Conservation (phyloP, 2,329 filamentous ascomycete genomes). For the Trichophaea hybrida region DNA sequence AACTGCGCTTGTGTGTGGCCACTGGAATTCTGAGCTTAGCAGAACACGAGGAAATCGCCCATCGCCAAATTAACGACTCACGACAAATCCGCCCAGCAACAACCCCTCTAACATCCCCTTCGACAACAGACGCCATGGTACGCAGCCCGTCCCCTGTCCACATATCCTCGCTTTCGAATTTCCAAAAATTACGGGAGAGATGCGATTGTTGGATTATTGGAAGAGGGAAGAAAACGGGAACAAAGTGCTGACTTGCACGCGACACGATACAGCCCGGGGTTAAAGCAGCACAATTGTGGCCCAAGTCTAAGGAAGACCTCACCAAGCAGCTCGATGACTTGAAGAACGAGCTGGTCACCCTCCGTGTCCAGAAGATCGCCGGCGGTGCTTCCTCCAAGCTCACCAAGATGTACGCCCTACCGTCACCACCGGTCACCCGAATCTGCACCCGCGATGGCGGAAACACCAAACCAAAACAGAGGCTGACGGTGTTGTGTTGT, state of each 20-base stretch:
- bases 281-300: constrained; percentile 94
- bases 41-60: not conserved
- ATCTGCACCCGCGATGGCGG: not conserved
- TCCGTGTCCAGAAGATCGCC: constrained; percentile 96
- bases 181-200: not conserved
- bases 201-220: constrained; percentile 3
- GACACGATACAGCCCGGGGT: constrained; percentile 49
- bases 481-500: constrained; percentile 24
- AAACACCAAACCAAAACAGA: not conserved
- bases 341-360: constrained; percentile 82
- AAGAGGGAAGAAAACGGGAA: constrained; percentile 2
- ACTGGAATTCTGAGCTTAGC: not conserved
- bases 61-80: constrained; percentile 25
- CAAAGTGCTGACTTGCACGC: constrained; percentile 20
- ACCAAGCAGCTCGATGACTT: constrained; percentile 87
- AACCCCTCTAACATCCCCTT: constrained; percentile 17
- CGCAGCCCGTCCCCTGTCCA: constrained; percentile 8
- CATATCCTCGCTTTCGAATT: not conserved
- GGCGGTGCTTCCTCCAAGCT: constrained; percentile 87
- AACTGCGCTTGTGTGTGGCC: not conserved
- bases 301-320: constrained; percentile 98
- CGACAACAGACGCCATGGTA: constrained; percentile 29
- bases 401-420: constrained; percentile 72
- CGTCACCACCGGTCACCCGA: not conserved
- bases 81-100: constrained; percentile 24